A percentile compares a stretch with the other conserved stretches of the same genome.
Conservation (phyloP, 352 stramenopile genomes). For the Bremia lactucae region DNA sequence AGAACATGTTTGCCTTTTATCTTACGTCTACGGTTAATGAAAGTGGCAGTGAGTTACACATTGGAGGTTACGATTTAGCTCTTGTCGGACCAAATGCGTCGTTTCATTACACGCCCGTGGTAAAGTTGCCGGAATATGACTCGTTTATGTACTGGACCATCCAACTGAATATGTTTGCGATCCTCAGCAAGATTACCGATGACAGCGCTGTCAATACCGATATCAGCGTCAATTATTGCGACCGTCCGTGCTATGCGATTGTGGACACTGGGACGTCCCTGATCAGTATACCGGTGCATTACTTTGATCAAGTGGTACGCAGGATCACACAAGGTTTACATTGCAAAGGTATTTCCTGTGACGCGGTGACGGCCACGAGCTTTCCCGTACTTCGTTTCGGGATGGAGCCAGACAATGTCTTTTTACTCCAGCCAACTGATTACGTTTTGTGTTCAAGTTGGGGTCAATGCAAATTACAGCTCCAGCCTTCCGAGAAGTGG, state of each 20-base stretch:
- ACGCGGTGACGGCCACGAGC: conserved; percentile 29
- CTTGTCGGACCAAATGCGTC: conserved; percentile 74
- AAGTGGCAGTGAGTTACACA: conserved; percentile 62
- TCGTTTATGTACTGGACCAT: conserved; percentile 82
- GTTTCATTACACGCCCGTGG: conserved; percentile 83
- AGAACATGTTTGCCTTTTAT: conserved; percentile 86
- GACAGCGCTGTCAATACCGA: too few relatives aligned
- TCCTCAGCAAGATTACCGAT: background rate
- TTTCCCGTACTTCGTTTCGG: conserved; percentile 72
- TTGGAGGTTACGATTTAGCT: conserved; percentile 78
- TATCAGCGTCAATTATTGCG: conserved; percentile 45
- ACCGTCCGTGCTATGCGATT: conserved; percentile 75
- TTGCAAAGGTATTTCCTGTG: conserved; percentile 63
- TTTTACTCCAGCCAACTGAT: conserved; percentile 67
- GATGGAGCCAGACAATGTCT: conserved; percentile 80
- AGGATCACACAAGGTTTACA: conserved; percentile 49
- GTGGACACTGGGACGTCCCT: conserved; percentile 85
- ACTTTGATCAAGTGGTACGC: conserved; percentile 52
- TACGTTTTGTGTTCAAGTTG: conserved; percentile 69
- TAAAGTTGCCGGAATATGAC: conserved; percentile 71
- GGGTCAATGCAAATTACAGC: conserved; percentile 68
- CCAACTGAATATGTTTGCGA: conserved; percentile 57
- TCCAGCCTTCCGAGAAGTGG: conserved; percentile 68
- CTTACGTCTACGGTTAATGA: conserved; percentile 67
- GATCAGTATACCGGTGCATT: conserved; percentile 63